Percentiles rank a stretch among this genome's conserved stretches.
Conservation (phyloP, 1,284 basidiomycete genomes). For the Ceratobasidium papillatum region DNA sequence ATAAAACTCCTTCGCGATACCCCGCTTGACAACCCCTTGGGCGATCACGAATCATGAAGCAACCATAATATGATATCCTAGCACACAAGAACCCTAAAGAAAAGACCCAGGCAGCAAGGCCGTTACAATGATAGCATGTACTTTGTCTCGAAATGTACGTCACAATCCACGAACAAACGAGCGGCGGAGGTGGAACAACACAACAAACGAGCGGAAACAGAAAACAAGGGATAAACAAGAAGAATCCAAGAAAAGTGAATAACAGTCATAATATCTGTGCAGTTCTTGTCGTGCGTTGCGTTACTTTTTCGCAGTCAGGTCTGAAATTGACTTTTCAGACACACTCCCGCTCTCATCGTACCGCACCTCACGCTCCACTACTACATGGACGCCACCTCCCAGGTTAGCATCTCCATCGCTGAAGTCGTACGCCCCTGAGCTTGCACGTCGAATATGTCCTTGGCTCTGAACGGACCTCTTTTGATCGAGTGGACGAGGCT, state of each 20-base stretch:
- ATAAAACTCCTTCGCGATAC: too few species aligned
- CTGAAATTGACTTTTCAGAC: constrained; percentile 25
- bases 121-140: neutral
- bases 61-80: neutral
- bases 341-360: constrained; percentile 19
- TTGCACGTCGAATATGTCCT: neutral
- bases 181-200: neutral
- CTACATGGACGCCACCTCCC: neutral
- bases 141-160: neutral
- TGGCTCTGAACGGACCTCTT: neutral
- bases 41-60: neutral
- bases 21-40: neutral
- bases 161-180: neutral
- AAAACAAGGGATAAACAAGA: neutral
- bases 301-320: neutral
- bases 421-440: constrained; percentile 5
- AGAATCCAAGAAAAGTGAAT: neutral
- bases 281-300: neutral
- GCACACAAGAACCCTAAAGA: neutral
- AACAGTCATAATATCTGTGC: neutral
- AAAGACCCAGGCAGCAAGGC: neutral
- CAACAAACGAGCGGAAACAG: neutral
- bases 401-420: neutral
- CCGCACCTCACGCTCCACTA: constrained; percentile 29
- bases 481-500: neutral